phyloP scores from a whole-genome alignment of 352 stramenopile species.

The Peronospora farinosa region DNA sequence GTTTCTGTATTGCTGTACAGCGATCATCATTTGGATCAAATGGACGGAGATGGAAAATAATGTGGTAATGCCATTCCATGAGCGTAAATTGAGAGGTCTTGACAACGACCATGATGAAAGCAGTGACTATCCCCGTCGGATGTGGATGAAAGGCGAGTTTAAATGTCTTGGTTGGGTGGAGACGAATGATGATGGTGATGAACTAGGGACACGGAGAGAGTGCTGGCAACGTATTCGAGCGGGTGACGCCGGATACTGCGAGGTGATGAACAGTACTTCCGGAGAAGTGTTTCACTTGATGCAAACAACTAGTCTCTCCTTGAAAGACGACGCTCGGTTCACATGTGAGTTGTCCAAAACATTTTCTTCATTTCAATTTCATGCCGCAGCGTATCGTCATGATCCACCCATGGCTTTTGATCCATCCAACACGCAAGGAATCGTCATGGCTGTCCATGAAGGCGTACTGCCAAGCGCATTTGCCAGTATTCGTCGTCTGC shows the following conservation, averaged over 20 bases:
- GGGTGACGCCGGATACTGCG: constrained; percentile 55
- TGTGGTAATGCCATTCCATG: constrained; percentile 1
- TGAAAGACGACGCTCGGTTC: constrained; percentile 65
- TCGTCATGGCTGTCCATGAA: constrained; percentile 48
- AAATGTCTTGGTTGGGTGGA: constrained; percentile 60
- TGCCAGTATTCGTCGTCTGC: constrained; percentile 38
- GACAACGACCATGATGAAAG: constrained; percentile 1
- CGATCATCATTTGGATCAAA: constrained; percentile 25
- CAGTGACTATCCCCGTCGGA: constrained; percentile 10
- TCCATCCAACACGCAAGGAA: constrained; percentile 18
- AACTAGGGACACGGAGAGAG: constrained; percentile 38
- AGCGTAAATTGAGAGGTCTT: not conserved
- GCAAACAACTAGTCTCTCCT: constrained; percentile 51
- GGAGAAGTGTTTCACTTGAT: constrained; percentile 53
- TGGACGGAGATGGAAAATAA: constrained; percentile 25
- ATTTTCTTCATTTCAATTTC: constrained; percentile 54
- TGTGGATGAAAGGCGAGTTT: constrained; percentile 42
- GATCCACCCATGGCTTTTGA: constrained; percentile 40
- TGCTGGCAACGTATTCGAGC: constrained; percentile 59
- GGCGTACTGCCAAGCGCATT: constrained; percentile 41
- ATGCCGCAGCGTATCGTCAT: constrained; percentile 42
- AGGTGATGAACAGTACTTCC: constrained; percentile 47
- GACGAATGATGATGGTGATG: constrained; percentile 45
- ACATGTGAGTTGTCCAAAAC: constrained; percentile 52
- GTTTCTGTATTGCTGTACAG: constrained; percentile 24